Percentiles rank a stretch among this genome's conserved stretches.
These are phyloP conservation scores for Globisporangium nunn DNA, from an alignment of 352 stramenopile species.

Conservation along the genomic window DNA sequence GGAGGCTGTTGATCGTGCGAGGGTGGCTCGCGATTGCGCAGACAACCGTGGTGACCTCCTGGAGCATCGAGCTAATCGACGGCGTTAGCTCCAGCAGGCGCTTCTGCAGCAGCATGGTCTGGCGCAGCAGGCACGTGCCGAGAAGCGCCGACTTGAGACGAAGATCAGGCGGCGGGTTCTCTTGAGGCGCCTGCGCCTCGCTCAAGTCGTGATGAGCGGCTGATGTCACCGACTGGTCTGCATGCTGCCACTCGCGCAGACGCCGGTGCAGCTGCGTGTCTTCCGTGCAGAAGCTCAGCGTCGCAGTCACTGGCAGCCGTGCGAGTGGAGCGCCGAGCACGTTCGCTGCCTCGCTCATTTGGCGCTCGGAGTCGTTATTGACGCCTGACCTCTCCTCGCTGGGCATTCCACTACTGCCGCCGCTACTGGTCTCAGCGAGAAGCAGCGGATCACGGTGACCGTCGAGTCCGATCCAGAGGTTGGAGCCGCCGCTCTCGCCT, in stretches of 20 bases:
- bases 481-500: not conserved
- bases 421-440: not conserved
- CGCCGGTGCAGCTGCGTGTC: not conserved
- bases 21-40: conserved; percentile 10
- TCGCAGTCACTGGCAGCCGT: not conserved
- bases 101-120: conserved; percentile 21
- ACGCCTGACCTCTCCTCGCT: too few species aligned
- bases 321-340: not conserved
- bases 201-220: not conserved
- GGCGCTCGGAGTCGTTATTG: not conserved
- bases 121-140: conserved; percentile 21
- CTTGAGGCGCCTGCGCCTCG: not conserved
- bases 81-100: conserved; percentile 20
- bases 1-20: not conserved
- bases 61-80: conserved; percentile 10
- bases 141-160: conserved; percentile 10
- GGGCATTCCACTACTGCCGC: not conserved
- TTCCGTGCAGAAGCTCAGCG: conserved; percentile 4
- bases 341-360: not conserved
- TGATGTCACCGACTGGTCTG: not conserved
- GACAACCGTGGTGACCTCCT: conserved; percentile 6
- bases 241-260: not conserved
- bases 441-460: conserved; percentile 2
- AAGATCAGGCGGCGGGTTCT: not conserved
- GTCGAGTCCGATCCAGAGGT: conserved; percentile 7